phyloP scores from a whole-genome alignment of 805 yeast genomes.

The Hanseniaspora lachancei region DNA sequence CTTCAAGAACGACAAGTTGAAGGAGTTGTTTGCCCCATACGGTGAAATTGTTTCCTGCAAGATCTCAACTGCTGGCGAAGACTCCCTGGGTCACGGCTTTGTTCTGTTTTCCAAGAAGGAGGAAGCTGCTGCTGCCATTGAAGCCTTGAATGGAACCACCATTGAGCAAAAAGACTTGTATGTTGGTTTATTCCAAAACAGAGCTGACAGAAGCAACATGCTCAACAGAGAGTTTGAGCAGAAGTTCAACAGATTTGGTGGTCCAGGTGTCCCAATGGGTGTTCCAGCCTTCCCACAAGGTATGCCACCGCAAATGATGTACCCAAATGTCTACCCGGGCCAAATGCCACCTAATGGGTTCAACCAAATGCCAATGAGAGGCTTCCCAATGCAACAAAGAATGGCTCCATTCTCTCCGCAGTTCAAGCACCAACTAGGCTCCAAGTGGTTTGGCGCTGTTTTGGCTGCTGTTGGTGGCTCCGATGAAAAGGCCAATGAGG shows the following conservation, averaged over 20 bases:
- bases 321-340: slow-evolving; percentile 41
- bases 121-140: slow-evolving; percentile 96
- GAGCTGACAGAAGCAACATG: slow-evolving; percentile 93
- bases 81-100: slow-evolving; percentile 96
- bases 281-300: slow-evolving; percentile 26
- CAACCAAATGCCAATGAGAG: slow-evolving; percentile 44
- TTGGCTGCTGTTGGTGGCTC: slow-evolving; percentile 76
- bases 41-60: slow-evolving; percentile 93
- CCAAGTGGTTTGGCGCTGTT: slow-evolving; percentile 88
- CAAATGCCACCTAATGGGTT: slow-evolving; percentile 20
- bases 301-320: slow-evolving; percentile 43
- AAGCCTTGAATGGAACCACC: slow-evolving; percentile 97
- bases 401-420: slow-evolving; percentile 25
- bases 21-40: slow-evolving; percentile 82
- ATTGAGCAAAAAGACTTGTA: slow-evolving; percentile 90
- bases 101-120: slow-evolving; percentile 96
- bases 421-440: slow-evolving; percentile 57
- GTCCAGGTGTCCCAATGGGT: slow-evolving; percentile 60
- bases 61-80: slow-evolving; percentile 92
- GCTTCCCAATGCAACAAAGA: slow-evolving; percentile 58
- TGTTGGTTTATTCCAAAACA: slow-evolving; percentile 97
- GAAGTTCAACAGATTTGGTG: slow-evolving; percentile 54
- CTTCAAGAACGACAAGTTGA: slow-evolving; percentile 79
- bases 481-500: slow-evolving; percentile 86
- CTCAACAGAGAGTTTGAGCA: slow-evolving; percentile 96